A percentile compares a stretch with the other conserved stretches of the same genome.
These are phyloP conservation scores for Microbotryum silenes-acaulis DNA, from an alignment of 1,284 basidiomycete species.

Conservation along the genomic window DNA sequence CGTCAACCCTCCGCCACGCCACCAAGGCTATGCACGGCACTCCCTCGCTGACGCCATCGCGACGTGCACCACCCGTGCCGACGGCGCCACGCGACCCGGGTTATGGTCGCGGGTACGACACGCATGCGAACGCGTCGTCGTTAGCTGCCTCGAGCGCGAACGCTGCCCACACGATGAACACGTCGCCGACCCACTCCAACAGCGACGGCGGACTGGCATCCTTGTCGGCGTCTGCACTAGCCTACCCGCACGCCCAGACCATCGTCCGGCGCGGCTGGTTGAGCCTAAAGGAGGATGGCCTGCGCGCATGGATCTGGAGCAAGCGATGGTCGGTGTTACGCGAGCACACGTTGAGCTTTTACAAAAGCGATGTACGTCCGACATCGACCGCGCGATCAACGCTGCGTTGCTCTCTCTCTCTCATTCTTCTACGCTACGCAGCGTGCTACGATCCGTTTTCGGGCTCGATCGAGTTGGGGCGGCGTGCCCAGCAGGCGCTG, in stretches of 20 bases:
- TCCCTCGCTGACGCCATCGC: slow-evolving; percentile 22
- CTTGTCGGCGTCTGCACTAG: not conserved
- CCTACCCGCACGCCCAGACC: slow-evolving; percentile 11
- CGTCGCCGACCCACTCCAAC: not conserved
- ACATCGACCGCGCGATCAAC: not conserved
- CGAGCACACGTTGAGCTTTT: slow-evolving; percentile 70
- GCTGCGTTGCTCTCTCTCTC: slow-evolving; percentile 34
- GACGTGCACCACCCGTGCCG: slow-evolving; percentile 33
- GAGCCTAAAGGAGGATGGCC: slow-evolving; percentile 79
- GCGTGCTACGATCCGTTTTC: not conserved
- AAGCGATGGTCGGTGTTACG: slow-evolving; percentile 83
- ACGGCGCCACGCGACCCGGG: slow-evolving; percentile 2
- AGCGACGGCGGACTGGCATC: not conserved
- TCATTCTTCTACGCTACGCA: not conserved
- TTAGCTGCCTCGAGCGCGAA: not conserved
- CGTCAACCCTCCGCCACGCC: too few species aligned
- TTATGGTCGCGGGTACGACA: not conserved
- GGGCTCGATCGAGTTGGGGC: not conserved
- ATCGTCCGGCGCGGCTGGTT: slow-evolving; percentile 62
- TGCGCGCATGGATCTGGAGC: slow-evolving; percentile 87
- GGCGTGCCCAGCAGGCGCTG: too few species aligned
- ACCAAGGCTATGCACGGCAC: not conserved
- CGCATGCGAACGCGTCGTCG: not conserved
- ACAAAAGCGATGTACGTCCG: slow-evolving; percentile 74
- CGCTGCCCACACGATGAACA: not conserved